These are phyloP conservation scores for Onygenales sp. DNA, from an alignment of 2,329 filamentous ascomycete species.

Conservation along the genomic window DNA sequence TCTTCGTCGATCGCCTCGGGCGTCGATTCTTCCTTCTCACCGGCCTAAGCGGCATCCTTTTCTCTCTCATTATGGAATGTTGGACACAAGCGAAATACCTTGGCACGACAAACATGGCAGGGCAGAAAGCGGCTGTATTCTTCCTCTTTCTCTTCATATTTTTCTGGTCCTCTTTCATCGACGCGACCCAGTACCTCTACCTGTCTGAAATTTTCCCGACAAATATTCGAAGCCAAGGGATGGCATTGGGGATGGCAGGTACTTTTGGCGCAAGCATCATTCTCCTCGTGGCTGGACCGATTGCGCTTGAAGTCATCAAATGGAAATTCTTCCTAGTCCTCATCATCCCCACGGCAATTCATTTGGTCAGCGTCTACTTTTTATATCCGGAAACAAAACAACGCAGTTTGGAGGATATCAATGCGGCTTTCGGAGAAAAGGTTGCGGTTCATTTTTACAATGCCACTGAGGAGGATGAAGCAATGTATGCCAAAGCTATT, in stretches of 20 bases:
- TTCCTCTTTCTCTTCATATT: constrained; percentile 33
- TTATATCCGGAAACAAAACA: constrained; percentile 30
- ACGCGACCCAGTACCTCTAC: constrained; percentile 36
- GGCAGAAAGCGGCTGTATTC: constrained; percentile 29
- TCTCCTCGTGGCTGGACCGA: constrained; percentile 23
- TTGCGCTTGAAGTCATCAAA: constrained; percentile 22
- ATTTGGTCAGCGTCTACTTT: constrained; percentile 24
- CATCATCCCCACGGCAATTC: constrained; percentile 23
- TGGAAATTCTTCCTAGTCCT: constrained; percentile 33
- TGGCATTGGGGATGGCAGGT: constrained; percentile 26
- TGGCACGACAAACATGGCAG: constrained; percentile 24
- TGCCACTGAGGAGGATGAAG: constrained; percentile 19
- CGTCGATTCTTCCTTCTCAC: constrained; percentile 28
- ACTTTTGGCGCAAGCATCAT: constrained; percentile 29
- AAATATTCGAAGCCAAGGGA: constrained; percentile 28
- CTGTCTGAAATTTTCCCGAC: constrained; percentile 34
- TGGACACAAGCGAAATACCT: constrained; percentile 27
- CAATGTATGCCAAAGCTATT: constrained; percentile 13
- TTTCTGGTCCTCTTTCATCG: constrained; percentile 33
- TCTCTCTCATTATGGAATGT: constrained; percentile 24
- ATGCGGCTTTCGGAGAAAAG: constrained; percentile 25
- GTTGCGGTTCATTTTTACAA: constrained; percentile 19
- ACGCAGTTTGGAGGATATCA: constrained; percentile 27
- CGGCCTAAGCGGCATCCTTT: constrained; percentile 24
- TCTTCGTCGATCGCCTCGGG: constrained; percentile 31